Evolutionary conservation across 2,329 filamentous ascomycete species (phyloP).

Genomic region (Ceratocystis papillata): DNA sequence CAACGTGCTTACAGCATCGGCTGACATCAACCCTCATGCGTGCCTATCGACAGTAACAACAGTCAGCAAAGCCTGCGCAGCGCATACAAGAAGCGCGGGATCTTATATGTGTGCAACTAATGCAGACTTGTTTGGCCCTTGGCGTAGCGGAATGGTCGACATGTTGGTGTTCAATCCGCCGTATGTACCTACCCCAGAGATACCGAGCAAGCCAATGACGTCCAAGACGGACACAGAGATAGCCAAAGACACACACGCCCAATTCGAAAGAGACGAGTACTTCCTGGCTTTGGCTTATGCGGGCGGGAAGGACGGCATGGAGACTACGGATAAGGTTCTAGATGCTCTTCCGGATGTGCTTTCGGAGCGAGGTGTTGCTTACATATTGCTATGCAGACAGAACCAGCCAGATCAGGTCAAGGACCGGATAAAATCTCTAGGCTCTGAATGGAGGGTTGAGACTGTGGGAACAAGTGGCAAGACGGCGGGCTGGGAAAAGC

Average conservation of each 20-base stretch:
- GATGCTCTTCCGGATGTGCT: constrained; percentile 56
- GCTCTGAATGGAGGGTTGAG: constrained; percentile 56
- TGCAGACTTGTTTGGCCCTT: constrained; percentile 56
- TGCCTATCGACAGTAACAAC: constrained; percentile 66
- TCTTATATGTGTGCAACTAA: constrained; percentile 56
- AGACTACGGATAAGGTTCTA: constrained; percentile 73
- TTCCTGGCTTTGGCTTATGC: constrained; percentile 79
- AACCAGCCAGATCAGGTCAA: constrained; percentile 74
- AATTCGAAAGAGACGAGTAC: constrained; percentile 71
- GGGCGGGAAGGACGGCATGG: constrained; percentile 84
- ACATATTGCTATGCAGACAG: constrained; percentile 79
- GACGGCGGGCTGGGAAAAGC: constrained; percentile 86
- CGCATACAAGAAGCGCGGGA: constrained; percentile 19
- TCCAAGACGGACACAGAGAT: constrained; percentile 27
- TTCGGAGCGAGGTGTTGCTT: constrained; percentile 62
- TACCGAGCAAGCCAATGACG: constrained; percentile 45
- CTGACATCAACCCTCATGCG: constrained; percentile 79
- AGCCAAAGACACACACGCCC: constrained; percentile 31
- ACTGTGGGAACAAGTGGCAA: constrained; percentile 74
- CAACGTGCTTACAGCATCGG: constrained; percentile 59
- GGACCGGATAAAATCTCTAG: constrained; percentile 45
- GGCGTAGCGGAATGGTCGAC: constrained; percentile 51
- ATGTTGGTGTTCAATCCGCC: constrained; percentile 93
- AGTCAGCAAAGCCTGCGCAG: constrained; percentile 34
- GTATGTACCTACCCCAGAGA: constrained; percentile 75